Conservation (phyloP, 805 yeast species). For the Candida saitoana region DNA sequence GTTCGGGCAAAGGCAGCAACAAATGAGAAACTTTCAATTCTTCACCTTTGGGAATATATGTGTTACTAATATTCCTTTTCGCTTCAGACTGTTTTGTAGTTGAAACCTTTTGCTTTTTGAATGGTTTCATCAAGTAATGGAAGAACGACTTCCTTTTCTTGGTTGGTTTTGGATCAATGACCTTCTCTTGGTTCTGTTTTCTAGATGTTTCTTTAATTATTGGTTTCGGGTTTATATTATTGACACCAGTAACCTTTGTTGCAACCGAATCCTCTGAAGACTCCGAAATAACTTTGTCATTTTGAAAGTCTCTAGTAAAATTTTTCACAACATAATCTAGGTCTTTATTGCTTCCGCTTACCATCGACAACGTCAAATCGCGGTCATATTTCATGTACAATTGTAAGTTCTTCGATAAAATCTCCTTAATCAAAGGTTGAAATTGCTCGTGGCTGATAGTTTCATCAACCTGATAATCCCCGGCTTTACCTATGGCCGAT, state of each 20-base stretch:
- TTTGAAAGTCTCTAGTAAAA: background rate
- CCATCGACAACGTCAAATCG: background rate
- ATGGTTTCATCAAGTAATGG: background rate
- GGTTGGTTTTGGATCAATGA: background rate
- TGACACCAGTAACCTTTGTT: background rate
- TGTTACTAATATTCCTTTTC: background rate
- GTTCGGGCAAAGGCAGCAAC: constrained; percentile 2
- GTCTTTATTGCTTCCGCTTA: background rate
- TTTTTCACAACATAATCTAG: background rate
- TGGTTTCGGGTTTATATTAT: background rate
- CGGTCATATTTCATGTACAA: background rate
- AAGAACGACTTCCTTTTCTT: constrained; percentile 5
- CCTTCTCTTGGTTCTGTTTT: background rate
- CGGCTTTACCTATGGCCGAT: constrained; percentile 14
- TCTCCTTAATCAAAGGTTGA: constrained; percentile 17
- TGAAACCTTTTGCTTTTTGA: constrained; percentile 3
- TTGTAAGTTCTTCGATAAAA: constrained; percentile 9
- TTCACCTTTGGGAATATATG: constrained; percentile 4
- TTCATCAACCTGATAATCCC: constrained; percentile 17
- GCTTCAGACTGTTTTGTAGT: background rate
- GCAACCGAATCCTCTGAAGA: background rate
- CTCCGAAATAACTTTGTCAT: background rate
- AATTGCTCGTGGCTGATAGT: constrained; percentile 19
- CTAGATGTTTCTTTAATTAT: background rate
- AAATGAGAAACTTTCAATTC: background rate